phyloP scores from a whole-genome alignment of 2,329 filamentous ascomycete genomes.

The Blastomyces gilchristii region DNA sequence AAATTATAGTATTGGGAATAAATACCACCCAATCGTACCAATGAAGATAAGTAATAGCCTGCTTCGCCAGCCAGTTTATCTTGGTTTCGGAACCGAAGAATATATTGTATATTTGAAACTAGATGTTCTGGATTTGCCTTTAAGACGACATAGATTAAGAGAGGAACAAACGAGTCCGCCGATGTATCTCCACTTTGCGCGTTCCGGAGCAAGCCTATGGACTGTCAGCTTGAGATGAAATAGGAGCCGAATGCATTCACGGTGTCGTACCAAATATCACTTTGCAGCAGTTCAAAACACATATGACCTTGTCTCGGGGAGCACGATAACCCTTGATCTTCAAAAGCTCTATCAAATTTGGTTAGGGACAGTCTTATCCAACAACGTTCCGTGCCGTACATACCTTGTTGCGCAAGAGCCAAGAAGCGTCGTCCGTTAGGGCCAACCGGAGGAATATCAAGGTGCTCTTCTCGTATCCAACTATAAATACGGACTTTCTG shows the following conservation, averaged over 20 bases:
- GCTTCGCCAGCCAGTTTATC: conserved; percentile 97
- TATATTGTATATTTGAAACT: conserved; percentile 97
- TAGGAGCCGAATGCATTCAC: conserved; percentile 2
- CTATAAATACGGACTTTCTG: conserved; percentile 96
- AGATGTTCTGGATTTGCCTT: conserved; percentile 91
- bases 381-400: conserved; percentile 13
- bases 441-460: conserved; percentile 78
- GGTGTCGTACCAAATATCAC: conserved; percentile 74
- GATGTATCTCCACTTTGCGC: conserved; percentile 80
- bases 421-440: conserved; percentile 84
- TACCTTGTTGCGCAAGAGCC: conserved; percentile 76
- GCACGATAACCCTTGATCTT: conserved; percentile 97
- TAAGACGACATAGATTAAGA: conserved; percentile 91
- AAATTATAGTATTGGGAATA: conserved; percentile 8
- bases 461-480: conserved; percentile 85
- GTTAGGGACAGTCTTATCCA: conserved; percentile 18
- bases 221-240: conserved; percentile 14
- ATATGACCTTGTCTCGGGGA: conserved; percentile 97
- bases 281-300: conserved; percentile 96
- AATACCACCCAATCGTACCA: conserved; percentile 45
- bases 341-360: conserved; percentile 58
- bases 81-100: conserved; percentile 90
- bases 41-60: conserved; percentile 91
- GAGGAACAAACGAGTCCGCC: conserved; percentile 87
- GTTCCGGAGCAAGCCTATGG: conserved; percentile 70